Percentiles rank a stretch among this genome's conserved stretches.
Conservation (phyloP, 257 asterid species). For the Solanum phureja region DNA sequence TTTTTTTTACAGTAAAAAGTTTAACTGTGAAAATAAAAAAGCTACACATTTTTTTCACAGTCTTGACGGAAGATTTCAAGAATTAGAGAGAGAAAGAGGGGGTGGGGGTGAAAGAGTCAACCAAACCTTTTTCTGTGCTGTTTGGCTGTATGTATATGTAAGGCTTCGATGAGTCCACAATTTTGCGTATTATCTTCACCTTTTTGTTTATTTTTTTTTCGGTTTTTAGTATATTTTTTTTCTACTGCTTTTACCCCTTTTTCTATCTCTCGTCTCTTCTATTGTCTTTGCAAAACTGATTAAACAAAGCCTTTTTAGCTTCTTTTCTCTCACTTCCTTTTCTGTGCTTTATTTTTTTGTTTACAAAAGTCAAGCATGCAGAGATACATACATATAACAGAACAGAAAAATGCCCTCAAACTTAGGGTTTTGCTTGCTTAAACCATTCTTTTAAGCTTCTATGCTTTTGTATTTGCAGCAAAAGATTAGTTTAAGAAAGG, state of each 20-base stretch:
- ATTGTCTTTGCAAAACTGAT: slow-evolving; percentile 1
- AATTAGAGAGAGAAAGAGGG: background rate
- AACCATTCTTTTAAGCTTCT: background rate
- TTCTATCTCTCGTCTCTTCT: background rate
- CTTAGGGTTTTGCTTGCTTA: slow-evolving; percentile 15
- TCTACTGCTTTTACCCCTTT: background rate
- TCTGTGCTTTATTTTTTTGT: background rate
- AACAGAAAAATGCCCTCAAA: background rate
- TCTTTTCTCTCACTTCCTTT: slow-evolving; percentile 1
- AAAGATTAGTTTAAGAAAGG: background rate
- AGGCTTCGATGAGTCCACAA: slow-evolving; percentile 39
- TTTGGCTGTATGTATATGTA: slow-evolving; percentile 28
- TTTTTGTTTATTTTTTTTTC: background rate
- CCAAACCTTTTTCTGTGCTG: slow-evolving; percentile 15
- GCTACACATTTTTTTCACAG: background rate
- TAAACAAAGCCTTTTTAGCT: background rate
- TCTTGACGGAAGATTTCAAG: background rate
- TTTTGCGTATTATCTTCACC: slow-evolving; percentile 25
- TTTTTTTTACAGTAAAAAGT: background rate
- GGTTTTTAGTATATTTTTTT: background rate
- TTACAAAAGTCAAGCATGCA: slow-evolving; percentile 20
- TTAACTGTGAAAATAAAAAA: background rate
- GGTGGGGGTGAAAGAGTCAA: slow-evolving; percentile 23
- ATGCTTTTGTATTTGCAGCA: background rate
- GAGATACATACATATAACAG: slow-evolving; percentile 1